Conservation (phyloP, 2,329 filamentous ascomycete genomes). For the Hymenoscyphus fructigenus region DNA sequence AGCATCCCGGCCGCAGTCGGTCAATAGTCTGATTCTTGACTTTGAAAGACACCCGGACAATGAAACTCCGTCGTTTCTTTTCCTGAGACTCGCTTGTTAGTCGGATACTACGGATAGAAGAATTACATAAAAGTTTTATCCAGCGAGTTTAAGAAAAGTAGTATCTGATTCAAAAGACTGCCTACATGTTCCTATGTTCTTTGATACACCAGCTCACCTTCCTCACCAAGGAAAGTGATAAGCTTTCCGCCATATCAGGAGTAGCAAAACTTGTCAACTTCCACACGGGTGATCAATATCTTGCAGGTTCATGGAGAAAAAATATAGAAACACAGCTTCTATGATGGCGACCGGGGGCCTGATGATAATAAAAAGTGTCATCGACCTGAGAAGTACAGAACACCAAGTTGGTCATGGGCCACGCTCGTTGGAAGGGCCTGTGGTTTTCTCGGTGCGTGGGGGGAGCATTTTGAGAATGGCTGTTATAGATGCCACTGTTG, state of each 20-base stretch:
- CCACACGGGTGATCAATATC: background rate
- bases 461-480: background rate
- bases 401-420: background rate
- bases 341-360: background rate
- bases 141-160: no score
- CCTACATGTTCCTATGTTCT: no score
- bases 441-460: background rate
- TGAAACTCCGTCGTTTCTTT: no score
- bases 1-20: no score
- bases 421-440: background rate
- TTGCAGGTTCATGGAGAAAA: background rate
- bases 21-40: no score
- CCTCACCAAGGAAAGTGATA: slow-evolving; percentile 1
- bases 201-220: background rate
- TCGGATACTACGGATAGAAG: no score
- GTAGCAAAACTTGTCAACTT: background rate
- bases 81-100: no score
- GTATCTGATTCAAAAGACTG: no score
- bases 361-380: background rate
- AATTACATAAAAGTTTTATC: no score
- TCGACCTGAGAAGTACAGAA: background rate
- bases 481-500: background rate
- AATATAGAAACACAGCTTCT: background rate
- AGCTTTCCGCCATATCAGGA: background rate
- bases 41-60: no score